These are phyloP conservation scores for Micromonas commoda DNA, from an alignment of 139 green algal genomes.

Conservation along the genomic window DNA sequence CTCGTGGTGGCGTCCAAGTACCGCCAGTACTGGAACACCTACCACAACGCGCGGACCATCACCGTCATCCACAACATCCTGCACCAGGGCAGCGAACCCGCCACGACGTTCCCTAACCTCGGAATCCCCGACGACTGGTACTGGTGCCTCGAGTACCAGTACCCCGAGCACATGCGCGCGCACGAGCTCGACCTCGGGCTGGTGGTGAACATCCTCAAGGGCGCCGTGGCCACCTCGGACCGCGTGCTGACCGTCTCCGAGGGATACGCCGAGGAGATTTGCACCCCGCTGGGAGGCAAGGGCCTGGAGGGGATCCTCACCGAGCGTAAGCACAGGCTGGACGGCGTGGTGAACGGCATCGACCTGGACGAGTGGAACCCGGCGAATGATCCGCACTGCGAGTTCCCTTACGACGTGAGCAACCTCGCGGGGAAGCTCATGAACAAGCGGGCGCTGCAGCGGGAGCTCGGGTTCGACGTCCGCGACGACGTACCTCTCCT, in stretches of 20 bases:
- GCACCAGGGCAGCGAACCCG: slow-evolving; percentile 44
- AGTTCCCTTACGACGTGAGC: slow-evolving; percentile 41
- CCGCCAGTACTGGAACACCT: slow-evolving; percentile 38
- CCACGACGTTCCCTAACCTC: slow-evolving; percentile 44
- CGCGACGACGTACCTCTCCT: slow-evolving; percentile 42
- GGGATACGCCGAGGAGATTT: slow-evolving; percentile 49
- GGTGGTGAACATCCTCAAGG: slow-evolving; percentile 75
- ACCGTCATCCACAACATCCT: slow-evolving; percentile 83
- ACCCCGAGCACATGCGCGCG: slow-evolving; percentile 40
- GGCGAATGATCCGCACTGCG: slow-evolving; percentile 47
- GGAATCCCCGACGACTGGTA: slow-evolving; percentile 77
- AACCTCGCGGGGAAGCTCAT: slow-evolving; percentile 63
- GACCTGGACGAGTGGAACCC: slow-evolving; percentile 54
- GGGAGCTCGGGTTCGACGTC: slow-evolving; percentile 84
- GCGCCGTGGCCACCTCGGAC: slow-evolving; percentile 66
- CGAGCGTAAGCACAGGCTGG: slow-evolving; percentile 15
- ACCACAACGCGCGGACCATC: slow-evolving; percentile 15
- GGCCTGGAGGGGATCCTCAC: slow-evolving; percentile 76
- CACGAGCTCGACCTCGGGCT: slow-evolving; percentile 55
- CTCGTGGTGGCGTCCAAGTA: slow-evolving; percentile 70
- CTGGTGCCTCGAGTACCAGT: slow-evolving; percentile 64
- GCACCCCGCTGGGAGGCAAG: slow-evolving; percentile 81
- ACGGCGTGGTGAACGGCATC: slow-evolving; percentile 67
- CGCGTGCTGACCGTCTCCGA: slow-evolving; percentile 67
- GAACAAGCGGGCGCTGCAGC: slow-evolving; percentile 69